phyloP scores from a whole-genome alignment of 305 asterid species.

The Striga hermonthica region DNA sequence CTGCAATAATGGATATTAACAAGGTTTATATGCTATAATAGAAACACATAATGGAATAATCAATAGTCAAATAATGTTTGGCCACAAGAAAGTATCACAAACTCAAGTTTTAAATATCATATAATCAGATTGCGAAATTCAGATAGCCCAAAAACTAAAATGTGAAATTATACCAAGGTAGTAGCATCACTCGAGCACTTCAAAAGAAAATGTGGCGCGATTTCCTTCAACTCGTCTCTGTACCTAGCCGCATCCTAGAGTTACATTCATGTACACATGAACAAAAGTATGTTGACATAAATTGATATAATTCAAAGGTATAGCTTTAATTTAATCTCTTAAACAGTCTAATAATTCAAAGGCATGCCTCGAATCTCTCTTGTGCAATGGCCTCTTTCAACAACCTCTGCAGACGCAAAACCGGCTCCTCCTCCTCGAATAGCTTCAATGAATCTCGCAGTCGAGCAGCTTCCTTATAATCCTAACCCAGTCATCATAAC shows the following conservation, averaged over 20 bases:
- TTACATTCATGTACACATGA: background rate
- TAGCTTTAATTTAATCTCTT: background rate
- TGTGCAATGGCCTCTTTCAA: constrained; percentile 72
- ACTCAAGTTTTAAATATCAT: too few species aligned
- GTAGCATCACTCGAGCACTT: constrained; percentile 83
- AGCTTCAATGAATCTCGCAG: constrained; percentile 66
- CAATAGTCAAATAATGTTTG: too few species aligned
- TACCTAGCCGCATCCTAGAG: constrained; percentile 70
- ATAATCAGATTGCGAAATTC: too few species aligned
- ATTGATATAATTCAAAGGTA: background rate
- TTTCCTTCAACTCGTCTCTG: constrained; percentile 61
- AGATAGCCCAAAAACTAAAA: too few species aligned
- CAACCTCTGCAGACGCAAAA: constrained; percentile 57
- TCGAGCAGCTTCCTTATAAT: constrained; percentile 75
- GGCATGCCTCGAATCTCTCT: constrained; percentile 66
- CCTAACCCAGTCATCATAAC: constrained; percentile 38
- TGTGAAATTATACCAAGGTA: constrained; percentile 55
- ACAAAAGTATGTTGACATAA: background rate
- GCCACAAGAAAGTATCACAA: too few species aligned
- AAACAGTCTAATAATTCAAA: background rate
- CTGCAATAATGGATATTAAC: constrained; percentile 34
- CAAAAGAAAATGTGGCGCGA: constrained; percentile 65
- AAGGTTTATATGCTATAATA: too few species aligned
- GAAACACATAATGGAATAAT: too few species aligned
- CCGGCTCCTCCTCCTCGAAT: constrained; percentile 79